Evolutionary conservation across 78 protist genomes (phyloP), one percentile per base, ranked within the genome.

Genomic region (Dictyostelium citrinum): DNA sequence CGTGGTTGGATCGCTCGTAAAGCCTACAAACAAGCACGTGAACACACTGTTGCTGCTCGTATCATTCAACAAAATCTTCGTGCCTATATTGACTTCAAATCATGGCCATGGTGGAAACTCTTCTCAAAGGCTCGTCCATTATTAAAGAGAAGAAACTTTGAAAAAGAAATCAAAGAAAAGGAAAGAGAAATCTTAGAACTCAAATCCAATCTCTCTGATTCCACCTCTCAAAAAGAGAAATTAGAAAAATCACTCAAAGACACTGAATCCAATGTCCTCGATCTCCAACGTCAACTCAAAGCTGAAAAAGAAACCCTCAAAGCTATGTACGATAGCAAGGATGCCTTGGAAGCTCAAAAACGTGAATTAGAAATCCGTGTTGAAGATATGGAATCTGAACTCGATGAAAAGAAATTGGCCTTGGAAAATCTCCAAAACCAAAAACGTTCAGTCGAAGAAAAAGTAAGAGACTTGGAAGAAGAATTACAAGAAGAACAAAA

Each of bases 51-150:
- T 29, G 97, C 97, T 58, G 95, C 96, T 60, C 78, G 80, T 45
- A 74, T 96, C 83, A 95, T 97, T 75, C 98, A 97, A 94, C 95
- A 94, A 79, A 96, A 96, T 84, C 79, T 78, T 14, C 97, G 96
- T 58, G 96, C 96, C 20, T 95, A 80, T 78, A 78, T 95, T 76
- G 95, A 86, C 29, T 95, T 95, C 91, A 95, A 95, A 90, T 72
- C 70, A 83, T 95, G 96, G 96, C 94, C 91, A 78, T 95, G 96
- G 96, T 95, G 96, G 96, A 95, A 82, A 83, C 76, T 95, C 9
- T 95, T 95, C 96, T 41, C 74, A 81, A 95, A 95, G 91, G 94
- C 90, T 68, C 51, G 96, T 29, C 96, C 96, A 70, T 45, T 90
- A 27, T 70, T 95, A 31, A 95, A 95, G 94, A 76, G 96, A 61